Evolutionary conservation across 176 grass and related monocot genomes (phyloP), one percentile per base, ranked within the genome.

Genomic region (Oryza nivara): DNA sequence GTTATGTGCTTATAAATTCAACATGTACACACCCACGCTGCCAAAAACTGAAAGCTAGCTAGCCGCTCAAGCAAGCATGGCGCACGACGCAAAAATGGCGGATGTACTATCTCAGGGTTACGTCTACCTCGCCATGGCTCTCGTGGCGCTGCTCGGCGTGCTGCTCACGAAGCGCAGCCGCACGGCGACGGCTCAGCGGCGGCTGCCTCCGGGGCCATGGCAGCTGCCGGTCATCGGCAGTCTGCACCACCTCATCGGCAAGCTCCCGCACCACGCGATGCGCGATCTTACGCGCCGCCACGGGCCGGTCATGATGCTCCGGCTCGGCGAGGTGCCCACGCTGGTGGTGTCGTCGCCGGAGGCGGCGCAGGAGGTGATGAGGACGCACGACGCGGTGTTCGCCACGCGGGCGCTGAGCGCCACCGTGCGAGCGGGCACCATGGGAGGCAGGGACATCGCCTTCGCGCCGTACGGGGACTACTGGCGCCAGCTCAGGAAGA

Each of bases 401-500:
- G 72, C 90, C 14, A 46, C 40, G 41, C 82, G 92, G 23, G 85
- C 90, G 25, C 51, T 79, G 58, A 72, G 73, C 45, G 15, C 83
- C 23, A 88, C 82, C 20, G 52, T 61, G 6, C 13, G 85, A 14
- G 75, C 65, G 11, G 11, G 86, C 13, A 38, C 44, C 32, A 73
- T 38, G 74, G 78, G 40, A 51, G 79, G 63, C 72, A n/a, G 43
- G 13, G 92, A 87, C 77, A 87, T 94, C 23, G 32, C 70, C 75
- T 91, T 89, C 56, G 74, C 92, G 2, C 89, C 89, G 9, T 89
- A 92, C 77, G 81, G 92, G 0, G 77, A 83, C 0, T 76, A 90
- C 61, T 94, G 92, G 92, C 74, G 85, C 23, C 87, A 92, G 51
- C 47, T 88, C 19, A 79, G 88, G 6, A 92, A 82, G 70, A 25